Percentiles rank a stretch among this genome's conserved stretches.
Conservation (phyloP, 345 rosid genomes). For the Carallia brachiata region DNA sequence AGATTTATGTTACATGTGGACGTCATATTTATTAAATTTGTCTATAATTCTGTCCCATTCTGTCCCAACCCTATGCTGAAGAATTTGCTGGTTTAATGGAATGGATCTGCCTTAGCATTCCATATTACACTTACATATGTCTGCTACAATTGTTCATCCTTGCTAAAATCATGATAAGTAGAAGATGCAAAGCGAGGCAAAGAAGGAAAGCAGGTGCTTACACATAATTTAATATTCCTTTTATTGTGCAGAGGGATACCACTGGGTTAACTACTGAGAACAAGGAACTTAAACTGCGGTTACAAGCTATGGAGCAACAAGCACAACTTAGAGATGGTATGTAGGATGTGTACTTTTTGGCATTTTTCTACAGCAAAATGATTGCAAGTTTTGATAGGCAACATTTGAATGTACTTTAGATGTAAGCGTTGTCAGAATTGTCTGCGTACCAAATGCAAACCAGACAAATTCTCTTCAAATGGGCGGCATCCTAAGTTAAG, state of each 20-base stretch:
- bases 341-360: not conserved
- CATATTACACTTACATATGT: not conserved
- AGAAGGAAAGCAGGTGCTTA: not conserved
- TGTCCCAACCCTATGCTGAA: not conserved
- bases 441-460: too few relatives aligned
- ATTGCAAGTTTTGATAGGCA: not conserved
- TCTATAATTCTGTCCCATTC: not conserved
- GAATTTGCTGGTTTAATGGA: not conserved
- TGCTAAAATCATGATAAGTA: not conserved
- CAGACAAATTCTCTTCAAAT: too few relatives aligned
- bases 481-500: too few relatives aligned
- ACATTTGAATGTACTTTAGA: too few relatives aligned
- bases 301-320: slow-evolving; percentile 76
- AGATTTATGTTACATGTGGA: too few relatives aligned
- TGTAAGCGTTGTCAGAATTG: too few relatives aligned
- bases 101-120: not conserved
- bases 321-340: slow-evolving; percentile 73
- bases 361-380: not conserved
- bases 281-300: slow-evolving; percentile 65
- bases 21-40: not conserved
- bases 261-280: slow-evolving; percentile 60
- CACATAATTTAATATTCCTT: not conserved
- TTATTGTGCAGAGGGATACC: slow-evolving; percentile 54
- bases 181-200: not conserved
- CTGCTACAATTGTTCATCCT: not conserved